These are phyloP conservation scores for Diplodia intermedia DNA, from an alignment of 2,329 filamentous ascomycete species.

Conservation along the genomic window DNA sequence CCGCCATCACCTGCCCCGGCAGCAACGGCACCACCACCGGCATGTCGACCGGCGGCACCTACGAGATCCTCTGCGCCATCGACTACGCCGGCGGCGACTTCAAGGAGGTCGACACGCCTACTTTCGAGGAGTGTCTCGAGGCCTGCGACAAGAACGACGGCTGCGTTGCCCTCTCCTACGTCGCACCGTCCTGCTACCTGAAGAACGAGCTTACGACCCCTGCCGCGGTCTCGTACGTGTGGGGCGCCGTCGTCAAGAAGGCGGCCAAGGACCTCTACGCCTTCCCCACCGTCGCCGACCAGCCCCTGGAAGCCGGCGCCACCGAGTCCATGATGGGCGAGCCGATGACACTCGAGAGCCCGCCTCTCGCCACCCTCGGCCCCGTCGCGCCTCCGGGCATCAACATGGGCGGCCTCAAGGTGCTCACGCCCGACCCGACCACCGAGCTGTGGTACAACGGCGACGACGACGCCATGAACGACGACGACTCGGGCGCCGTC, in stretches of 20 bases:
- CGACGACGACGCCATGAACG: slow-evolving; percentile 6
- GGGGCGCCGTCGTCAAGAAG: slow-evolving; percentile 23
- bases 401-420: slow-evolving; percentile 25
- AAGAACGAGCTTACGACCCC: slow-evolving; percentile 15
- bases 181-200: slow-evolving; percentile 15
- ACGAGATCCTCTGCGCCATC: slow-evolving; percentile 9
- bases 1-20: background rate
- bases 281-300: slow-evolving; percentile 12
- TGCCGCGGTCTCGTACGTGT: slow-evolving; percentile 10
- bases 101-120: slow-evolving; percentile 1
- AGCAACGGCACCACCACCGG: slow-evolving; percentile 3
- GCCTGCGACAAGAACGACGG: slow-evolving; percentile 9
- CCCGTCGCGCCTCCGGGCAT: slow-evolving; percentile 14
- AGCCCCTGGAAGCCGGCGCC: slow-evolving; percentile 1
- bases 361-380: slow-evolving; percentile 16
- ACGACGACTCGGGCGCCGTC: slow-evolving; percentile 17
- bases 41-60: slow-evolving; percentile 13
- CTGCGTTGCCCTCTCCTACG: slow-evolving; percentile 12
- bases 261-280: slow-evolving; percentile 9
- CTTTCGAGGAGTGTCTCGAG: slow-evolving; percentile 21
- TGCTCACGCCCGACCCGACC: background rate
- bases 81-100: slow-evolving; percentile 22
- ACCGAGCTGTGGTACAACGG: slow-evolving; percentile 21
- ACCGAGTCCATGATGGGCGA: slow-evolving; percentile 7
- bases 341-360: slow-evolving; percentile 5